These are phyloP conservation scores for Gastrodia elata DNA, from an alignment of 106 monocot species.

Conservation along the genomic window DNA sequence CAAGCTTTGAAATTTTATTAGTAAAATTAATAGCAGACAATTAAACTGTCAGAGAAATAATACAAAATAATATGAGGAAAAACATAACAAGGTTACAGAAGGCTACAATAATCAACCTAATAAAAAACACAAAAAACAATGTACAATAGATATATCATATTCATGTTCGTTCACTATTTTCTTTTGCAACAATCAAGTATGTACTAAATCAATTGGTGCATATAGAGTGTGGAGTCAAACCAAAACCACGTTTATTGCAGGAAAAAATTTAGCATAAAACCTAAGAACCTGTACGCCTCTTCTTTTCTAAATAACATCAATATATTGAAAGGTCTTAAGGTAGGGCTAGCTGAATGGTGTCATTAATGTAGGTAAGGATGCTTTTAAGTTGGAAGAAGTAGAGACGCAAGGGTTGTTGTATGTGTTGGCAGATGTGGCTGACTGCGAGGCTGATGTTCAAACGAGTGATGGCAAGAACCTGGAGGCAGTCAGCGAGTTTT, in stretches of 20 bases:
- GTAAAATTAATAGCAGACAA: not conserved
- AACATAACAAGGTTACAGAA: not conserved
- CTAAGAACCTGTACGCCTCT: too few relatives aligned
- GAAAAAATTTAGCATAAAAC: not conserved
- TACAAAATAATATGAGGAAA: not conserved
- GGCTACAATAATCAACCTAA: not conserved
- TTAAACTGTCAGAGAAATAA: not conserved
- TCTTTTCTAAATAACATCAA: too few relatives aligned
- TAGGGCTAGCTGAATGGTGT: too few relatives aligned
- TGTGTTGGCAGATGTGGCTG: too few relatives aligned
- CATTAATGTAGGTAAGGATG: too few relatives aligned
- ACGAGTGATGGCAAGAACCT: too few relatives aligned
- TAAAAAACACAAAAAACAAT: not conserved
- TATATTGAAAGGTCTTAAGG: too few relatives aligned
- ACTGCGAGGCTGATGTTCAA: too few relatives aligned
- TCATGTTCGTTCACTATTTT: not conserved
- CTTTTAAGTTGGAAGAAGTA: too few relatives aligned
- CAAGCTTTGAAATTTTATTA: constrained; percentile 14
- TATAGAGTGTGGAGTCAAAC: not conserved
- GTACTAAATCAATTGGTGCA: not conserved
- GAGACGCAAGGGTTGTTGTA: too few relatives aligned
- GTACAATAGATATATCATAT: not conserved
- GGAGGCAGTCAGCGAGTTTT: too few relatives aligned
- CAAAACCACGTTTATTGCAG: not conserved
- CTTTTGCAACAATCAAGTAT: not conserved